phyloP scores from a whole-genome alignment of 2,329 filamentous ascomycete genomes.

The Cladosporium velox region DNA sequence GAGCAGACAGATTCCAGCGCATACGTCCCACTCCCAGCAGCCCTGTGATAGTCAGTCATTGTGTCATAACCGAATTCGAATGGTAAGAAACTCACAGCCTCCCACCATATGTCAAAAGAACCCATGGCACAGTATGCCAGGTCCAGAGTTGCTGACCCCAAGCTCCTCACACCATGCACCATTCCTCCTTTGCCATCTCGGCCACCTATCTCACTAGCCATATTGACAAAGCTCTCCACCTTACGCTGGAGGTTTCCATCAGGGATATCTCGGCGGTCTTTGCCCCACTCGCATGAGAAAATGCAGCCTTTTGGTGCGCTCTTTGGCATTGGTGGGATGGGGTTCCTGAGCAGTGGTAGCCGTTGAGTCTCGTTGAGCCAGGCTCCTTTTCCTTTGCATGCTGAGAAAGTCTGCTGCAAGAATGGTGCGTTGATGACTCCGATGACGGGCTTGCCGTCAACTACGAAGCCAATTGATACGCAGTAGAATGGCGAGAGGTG shows the following conservation, averaged over 20 bases:
- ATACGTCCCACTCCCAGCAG: slow-evolving; percentile 82
- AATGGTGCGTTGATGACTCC: slow-evolving; percentile 75
- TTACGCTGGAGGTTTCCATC: slow-evolving; percentile 72
- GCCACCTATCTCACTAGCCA: slow-evolving; percentile 67
- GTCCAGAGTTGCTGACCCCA: slow-evolving; percentile 74
- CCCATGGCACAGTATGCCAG: slow-evolving; percentile 76
- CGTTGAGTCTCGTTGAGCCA: slow-evolving; percentile 66
- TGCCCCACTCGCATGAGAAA: slow-evolving; percentile 78
- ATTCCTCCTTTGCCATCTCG: slow-evolving; percentile 70
- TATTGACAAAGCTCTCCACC: slow-evolving; percentile 72
- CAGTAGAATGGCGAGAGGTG: slow-evolving; percentile 82
- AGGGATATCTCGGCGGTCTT: slow-evolving; percentile 66
- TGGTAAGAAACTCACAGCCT: slow-evolving; percentile 50
- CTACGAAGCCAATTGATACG: slow-evolving; percentile 70
- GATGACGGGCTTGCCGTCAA: slow-evolving; percentile 62
- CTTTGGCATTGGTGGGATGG: slow-evolving; percentile 63
- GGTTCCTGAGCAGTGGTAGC: slow-evolving; percentile 65
- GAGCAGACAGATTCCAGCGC: slow-evolving; percentile 72
- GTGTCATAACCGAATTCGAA: background rate
- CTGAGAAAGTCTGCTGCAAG: slow-evolving; percentile 67
- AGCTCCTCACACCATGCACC: slow-evolving; percentile 73
- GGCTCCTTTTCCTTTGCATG: slow-evolving; percentile 65
- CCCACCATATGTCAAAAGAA: slow-evolving; percentile 77
- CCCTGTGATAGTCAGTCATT: slow-evolving; percentile 30
- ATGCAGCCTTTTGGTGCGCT: slow-evolving; percentile 69